Base-by-base conservation (phyloP, 2,329 filamentous ascomycete genomes). In the Alternaria arbusti region DNA sequence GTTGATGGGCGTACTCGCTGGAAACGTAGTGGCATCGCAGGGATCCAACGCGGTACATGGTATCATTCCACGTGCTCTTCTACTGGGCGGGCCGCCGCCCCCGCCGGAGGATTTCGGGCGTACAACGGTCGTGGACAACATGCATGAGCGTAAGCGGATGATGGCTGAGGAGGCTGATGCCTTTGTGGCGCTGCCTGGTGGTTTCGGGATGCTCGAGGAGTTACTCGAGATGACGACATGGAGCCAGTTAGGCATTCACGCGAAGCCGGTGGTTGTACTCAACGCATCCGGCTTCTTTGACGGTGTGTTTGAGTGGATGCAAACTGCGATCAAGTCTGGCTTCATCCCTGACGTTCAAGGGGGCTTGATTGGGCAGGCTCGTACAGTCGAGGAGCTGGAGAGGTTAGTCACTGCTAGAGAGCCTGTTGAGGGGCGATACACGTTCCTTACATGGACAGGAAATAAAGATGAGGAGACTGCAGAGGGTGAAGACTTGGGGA, bases 151-250 rank as follows among this genome's bases (percentile, higher is more conserved):
- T 11, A 59, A 59, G 43, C 30, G 26, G 15, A 17, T 54, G 10
- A 58, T 58, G 55, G 44, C 28, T 32, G 47, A 28, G 4, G 17
- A 17, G 7, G 28, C 30, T 20, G 26, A 32, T 23, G 57, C 32
- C 9, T 59, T 59, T 30, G 57, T 59, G 23, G 57, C 47, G 4
- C 44, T 59, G 4, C 32, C 47, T 10, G 57, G 57, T 54, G 57
- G 57, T 13, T 59, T 45, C 22, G 57, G 57, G 12, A 59, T 49
- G 12, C 43, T 59, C n/a, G 57, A 59, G 28, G 57, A 59, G 20
- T 26, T 59, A 20, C 20, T 59, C 10, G 57, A 59, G 43, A 46
- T 54, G 30, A 59, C 49, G 17, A 59, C 57, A 6, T 59, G 57
- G 57, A 59, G 43, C 23, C 49, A 54, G 26, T 8, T 59, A 22